These are phyloP conservation scores for Cucurbita argyrosperma DNA, from an alignment of 306 rosid species.

Conservation along the genomic window DNA sequence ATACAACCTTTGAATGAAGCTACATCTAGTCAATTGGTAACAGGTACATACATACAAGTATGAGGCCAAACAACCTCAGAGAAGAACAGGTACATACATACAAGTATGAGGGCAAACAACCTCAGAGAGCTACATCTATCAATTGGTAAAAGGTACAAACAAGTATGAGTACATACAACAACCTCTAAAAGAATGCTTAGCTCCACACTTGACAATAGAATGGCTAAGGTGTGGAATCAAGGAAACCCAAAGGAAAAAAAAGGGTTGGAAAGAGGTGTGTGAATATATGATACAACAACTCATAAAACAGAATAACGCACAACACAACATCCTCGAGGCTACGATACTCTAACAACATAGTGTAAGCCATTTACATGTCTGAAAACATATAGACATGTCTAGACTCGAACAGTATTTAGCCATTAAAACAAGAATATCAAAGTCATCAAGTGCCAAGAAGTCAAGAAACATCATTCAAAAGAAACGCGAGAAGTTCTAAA, in stretches of 20 bases:
- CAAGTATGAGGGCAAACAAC: neutral
- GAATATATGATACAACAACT: conserved; percentile 35
- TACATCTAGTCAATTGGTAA: neutral
- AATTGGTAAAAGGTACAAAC: neutral
- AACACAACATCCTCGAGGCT: conserved; percentile 52
- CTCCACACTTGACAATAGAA: conserved; percentile 33
- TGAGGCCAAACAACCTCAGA: neutral
- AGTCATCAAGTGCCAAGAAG: conserved; percentile 42
- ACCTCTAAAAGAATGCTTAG: conserved; percentile 38
- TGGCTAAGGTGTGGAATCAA: conserved; percentile 25
- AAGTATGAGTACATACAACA: neutral
- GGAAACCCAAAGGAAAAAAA: conserved; percentile 4
- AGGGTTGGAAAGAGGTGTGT: conserved; percentile 8
- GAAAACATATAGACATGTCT: conserved; percentile 41
- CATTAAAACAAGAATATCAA: conserved; percentile 46
- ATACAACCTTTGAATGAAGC: neutral
- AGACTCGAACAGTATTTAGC: conserved; percentile 50
- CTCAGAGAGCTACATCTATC: neutral
- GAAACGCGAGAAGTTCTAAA: conserved; percentile 37
- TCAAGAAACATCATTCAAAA: conserved; percentile 35
- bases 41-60: neutral
- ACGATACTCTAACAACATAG: conserved; percentile 56
- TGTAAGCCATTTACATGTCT: conserved; percentile 33
- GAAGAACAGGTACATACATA: neutral
- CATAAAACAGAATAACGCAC: conserved; percentile 37